A percentile compares a stretch with the other conserved stretches of the same genome.
These are phyloP conservation scores for Plasmodium sp. DNA, from an alignment of 169 alveolate species.

Conservation along the genomic window DNA sequence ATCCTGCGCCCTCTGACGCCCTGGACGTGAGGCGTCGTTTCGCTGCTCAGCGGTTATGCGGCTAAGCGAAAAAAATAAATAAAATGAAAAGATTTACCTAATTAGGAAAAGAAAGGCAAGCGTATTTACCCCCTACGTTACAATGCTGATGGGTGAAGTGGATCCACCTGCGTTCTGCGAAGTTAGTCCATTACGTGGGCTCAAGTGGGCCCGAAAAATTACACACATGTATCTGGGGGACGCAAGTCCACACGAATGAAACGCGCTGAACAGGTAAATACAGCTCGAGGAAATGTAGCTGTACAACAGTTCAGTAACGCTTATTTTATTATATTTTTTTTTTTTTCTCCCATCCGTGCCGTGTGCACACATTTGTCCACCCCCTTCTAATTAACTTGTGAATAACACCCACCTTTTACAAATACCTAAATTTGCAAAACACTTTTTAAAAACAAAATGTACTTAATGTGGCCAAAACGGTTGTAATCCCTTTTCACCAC, in stretches of 20 bases:
- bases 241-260: background rate
- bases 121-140: background rate
- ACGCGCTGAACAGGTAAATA: background rate
- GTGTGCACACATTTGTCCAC: background rate
- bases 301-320: background rate
- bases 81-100: background rate
- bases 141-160: background rate
- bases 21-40: slow-evolving; percentile 4
- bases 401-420: background rate
- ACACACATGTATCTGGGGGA: background rate
- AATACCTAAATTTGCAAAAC: background rate
- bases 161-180: background rate
- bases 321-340: background rate
- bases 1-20: slow-evolving; percentile 56
- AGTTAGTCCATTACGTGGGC: background rate
- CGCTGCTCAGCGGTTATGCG: background rate
- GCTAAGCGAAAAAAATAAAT: background rate
- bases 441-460: background rate
- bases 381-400: background rate
- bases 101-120: background rate
- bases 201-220: background rate
- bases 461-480: background rate
- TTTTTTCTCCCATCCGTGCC: background rate
- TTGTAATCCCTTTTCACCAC: background rate
- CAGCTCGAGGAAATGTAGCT: background rate